Conservation (phyloP, 371 early-diverging fungal genomes). For the Coemansia sp. region DNA sequence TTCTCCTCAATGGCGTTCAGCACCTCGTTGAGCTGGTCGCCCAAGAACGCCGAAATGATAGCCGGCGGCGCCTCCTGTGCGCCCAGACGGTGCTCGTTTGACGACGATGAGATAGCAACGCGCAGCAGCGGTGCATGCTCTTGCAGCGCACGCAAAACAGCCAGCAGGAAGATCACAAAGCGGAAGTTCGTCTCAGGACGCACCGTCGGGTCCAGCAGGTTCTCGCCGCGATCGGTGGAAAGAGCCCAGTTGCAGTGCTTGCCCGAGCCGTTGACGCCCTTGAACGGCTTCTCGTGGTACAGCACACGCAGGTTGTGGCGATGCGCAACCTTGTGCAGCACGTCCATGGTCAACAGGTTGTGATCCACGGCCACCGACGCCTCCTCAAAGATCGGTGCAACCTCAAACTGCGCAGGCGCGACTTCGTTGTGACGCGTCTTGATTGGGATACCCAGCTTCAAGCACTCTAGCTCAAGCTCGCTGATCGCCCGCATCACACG, state of each 20-base stretch:
- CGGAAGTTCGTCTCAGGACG: conserved; percentile 94
- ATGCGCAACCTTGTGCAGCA: conserved; percentile 94
- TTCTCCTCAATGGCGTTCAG: conserved; percentile 84
- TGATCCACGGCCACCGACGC: conserved; percentile 95
- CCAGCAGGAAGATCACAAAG: conserved; percentile 91
- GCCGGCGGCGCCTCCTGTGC: conserved; percentile 98
- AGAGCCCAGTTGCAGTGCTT: conserved; percentile 99
- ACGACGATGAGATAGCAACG: conserved; percentile 86
- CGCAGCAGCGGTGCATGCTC: conserved; percentile 86
- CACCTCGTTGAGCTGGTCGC: conserved; percentile 92
- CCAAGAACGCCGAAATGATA: conserved; percentile 94
- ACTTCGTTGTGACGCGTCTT: conserved; percentile 99
- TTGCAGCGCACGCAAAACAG: conserved; percentile 50
- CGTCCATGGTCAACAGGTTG: conserved; percentile 96
- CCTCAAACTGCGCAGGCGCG: conserved; percentile 97
- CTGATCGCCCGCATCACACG: conserved; percentile 88
- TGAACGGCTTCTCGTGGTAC: conserved; percentile 99
- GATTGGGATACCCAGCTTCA: conserved; percentile 92
- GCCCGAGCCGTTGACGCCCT: conserved; percentile 97
- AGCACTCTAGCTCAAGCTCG: conserved; percentile 91
- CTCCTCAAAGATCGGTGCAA: conserved; percentile 97
- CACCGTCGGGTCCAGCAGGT: conserved; percentile 91
- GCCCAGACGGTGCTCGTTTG: conserved; percentile 97
- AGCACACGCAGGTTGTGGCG: conserved; percentile 94
- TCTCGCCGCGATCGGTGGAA: conserved; percentile 91